These are phyloP conservation scores for Fraxinus nigra DNA, from an alignment of 305 asterid species.

Conservation along the genomic window DNA sequence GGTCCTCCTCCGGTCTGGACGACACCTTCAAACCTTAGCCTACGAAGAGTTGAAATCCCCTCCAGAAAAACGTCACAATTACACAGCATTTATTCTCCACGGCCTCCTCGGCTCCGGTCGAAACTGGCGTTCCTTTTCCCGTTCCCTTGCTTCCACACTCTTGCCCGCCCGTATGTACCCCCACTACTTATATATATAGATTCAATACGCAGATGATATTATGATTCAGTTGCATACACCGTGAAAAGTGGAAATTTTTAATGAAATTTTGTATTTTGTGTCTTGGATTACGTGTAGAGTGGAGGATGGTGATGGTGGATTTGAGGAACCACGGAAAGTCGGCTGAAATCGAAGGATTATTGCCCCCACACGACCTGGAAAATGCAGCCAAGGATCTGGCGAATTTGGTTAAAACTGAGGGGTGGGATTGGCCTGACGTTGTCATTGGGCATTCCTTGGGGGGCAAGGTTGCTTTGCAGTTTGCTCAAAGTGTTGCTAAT, in stretches of 20 bases:
- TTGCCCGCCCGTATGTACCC: slow-evolving; percentile 50
- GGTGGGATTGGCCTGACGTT: slow-evolving; percentile 94
- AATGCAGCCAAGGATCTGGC: slow-evolving; percentile 86
- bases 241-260: neutral
- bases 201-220: neutral
- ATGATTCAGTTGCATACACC: neutral
- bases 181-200: neutral
- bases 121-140: slow-evolving; percentile 91
- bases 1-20: slow-evolving; percentile 32
- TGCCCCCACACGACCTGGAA: slow-evolving; percentile 72
- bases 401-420: slow-evolving; percentile 56
- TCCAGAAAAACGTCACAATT: slow-evolving; percentile 45
- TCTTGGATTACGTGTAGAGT: slow-evolving; percentile 38
- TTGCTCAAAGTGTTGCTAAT: slow-evolving; percentile 63
- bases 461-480: slow-evolving; percentile 90
- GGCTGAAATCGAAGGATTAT: slow-evolving; percentile 47
- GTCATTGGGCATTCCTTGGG: slow-evolving; percentile 96
- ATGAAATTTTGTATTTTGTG: neutral
- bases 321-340: slow-evolving; percentile 91
- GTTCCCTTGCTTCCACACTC: slow-evolving; percentile 64
- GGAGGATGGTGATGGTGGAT: slow-evolving; percentile 82
- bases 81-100: slow-evolving; percentile 82
- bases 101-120: slow-evolving; percentile 94
- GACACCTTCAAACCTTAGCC: slow-evolving; percentile 65
- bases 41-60: slow-evolving; percentile 65